Evolutionary conservation across 176 grass and related monocot species (phyloP), one percentile per base, ranked within the genome.

Genomic region (Oryza glumipatula): DNA sequence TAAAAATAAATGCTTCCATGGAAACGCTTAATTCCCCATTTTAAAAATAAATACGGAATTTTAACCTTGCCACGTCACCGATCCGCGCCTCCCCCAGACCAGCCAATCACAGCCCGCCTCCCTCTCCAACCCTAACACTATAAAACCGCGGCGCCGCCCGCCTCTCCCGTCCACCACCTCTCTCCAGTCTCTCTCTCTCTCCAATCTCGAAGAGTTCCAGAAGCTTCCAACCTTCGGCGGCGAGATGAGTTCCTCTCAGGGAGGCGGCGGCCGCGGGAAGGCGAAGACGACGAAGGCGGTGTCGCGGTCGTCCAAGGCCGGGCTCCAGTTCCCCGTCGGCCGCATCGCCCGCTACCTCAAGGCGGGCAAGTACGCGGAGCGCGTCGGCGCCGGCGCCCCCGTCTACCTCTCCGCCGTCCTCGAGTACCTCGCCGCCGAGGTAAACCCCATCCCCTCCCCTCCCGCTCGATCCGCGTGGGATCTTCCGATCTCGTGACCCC

Each of bases 401-500:
- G 95, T 98, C 6, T 98, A 98, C 88, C 92, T 98, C 43, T 92
- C 95, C 28, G 89, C 95, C 2, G 95, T 98, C 63, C 95, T 98
- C 22, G 92, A 98, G 85, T 98, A 98, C 82, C 92, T 98, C 45
- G 89, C 95, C 33, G 92, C 95, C 23, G 92, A 98, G 95, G 95
- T 98, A 88, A 88, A 80, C 7, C 26, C 17, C 17, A 58, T n/a
- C 8, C 21, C n/a, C 6, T 36, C 6, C 5, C 66, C 0, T 3
- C 21, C 38, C 17, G 24, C 8, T n/a, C 4, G 30, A 41, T 70
- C 14, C 9, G 0, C 58, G 60, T 5, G 0, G 0, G 45, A 61
- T 70, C 28, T 30, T 30, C 43, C 51, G 52, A 81, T 81, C 71
- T 15, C 21, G 21, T 41, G 72, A 26, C 28, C 28, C 33, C 33